Base-by-base conservation (phyloP, 257 asterid species). In the Solanum clarkiae region DNA sequence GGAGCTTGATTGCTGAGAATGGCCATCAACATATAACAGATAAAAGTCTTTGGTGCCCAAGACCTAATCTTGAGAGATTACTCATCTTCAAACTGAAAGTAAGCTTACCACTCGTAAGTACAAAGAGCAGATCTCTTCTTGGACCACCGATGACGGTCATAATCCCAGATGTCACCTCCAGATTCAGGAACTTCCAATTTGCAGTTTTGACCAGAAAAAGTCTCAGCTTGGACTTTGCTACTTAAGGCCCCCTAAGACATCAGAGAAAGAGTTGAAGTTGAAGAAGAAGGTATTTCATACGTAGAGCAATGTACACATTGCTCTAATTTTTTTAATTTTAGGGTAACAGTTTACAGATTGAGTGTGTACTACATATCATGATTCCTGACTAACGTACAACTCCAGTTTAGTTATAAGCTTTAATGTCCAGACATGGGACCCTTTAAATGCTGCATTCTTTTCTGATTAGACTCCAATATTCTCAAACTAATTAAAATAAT, bases 71-170 rank as follows among this genome's bases (percentile, higher is more conserved):
- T 29, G 51, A 81, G 55, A 83, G 66, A 45, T 7, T 24, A 26
- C 62, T 59, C 51, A 44, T 63, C 44, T 84, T 83, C 47, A 57
- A 80, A 81, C 59, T 65, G 42, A 51, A 77, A 51, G 45, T 77
- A 77, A 77, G 63, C 85, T 40, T 89, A 93, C 98, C 98, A 95
- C 87, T 92, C 92, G 85, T 95, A 93, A 90, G 92, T 91, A 86
- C 94, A 94, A 84, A 94, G 94, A 82, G 93, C 90, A 53, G 97
- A 91, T 86, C 80, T 91, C 88, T 93, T 93, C 90, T 88, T 92
- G 40, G 97, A 89, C 96, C 94, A 94, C 89, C 92, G 80, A 91
- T 90, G 89, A 82, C 85, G 89, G 57, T 88, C 92, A 90, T 86
- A 87, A 85, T 93, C 92, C 96, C 97, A 93, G 57, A 87, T 88